Conservation (phyloP, 371 early-diverging fungal species). For the Batkoa obscura region DNA sequence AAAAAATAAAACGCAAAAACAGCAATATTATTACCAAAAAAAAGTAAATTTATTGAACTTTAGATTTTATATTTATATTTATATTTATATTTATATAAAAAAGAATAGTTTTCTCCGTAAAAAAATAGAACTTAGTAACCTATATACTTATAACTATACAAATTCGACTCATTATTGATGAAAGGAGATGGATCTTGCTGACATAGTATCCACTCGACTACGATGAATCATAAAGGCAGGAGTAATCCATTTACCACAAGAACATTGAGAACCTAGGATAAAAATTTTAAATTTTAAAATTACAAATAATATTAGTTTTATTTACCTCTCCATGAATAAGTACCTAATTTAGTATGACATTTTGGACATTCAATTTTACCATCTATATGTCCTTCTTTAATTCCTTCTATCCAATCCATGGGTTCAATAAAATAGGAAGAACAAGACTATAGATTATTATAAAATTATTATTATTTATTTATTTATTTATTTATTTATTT, state of each 20-base stretch:
- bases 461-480: background rate
- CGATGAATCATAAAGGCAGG: constrained; percentile 61
- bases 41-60: no score
- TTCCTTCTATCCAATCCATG: constrained; percentile 58
- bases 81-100: no score
- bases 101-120: no score
- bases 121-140: no score
- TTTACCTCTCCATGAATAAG: constrained; percentile 65
- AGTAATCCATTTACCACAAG: constrained; percentile 73
- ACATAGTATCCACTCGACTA: constrained; percentile 10
- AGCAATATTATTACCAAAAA: no score
- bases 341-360: constrained; percentile 61
- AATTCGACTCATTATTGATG: constrained; percentile 1
- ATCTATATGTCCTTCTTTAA: constrained; percentile 33
- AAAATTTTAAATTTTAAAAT: background rate
- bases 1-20: no score
- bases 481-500: background rate
- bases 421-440: constrained; percentile 69
- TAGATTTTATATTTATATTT: no score
- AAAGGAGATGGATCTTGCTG: constrained; percentile 2
- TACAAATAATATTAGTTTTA: background rate
- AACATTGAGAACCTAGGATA: constrained; percentile 34
- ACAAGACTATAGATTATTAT: constrained; percentile 21
- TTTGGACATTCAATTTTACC: constrained; percentile 69
- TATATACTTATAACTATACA: no score